Conservation (phyloP, 495 filamentous ascomycete genomes). For the Astrothelium macrocarpum region DNA sequence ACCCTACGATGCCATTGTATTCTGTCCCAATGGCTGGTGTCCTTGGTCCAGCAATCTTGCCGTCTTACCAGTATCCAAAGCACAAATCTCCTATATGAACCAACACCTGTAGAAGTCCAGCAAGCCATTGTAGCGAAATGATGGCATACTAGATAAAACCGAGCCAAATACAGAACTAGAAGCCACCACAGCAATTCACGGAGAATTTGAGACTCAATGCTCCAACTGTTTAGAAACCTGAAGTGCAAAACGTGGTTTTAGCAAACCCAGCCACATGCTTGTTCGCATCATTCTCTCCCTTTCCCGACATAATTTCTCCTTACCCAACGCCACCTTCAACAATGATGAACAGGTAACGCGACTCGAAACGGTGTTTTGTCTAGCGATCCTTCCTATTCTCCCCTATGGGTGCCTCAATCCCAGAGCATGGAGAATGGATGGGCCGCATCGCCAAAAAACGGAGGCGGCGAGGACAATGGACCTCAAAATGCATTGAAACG, state of each 20-base stretch:
- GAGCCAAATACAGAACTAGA: too few species aligned
- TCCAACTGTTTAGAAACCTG: too few species aligned
- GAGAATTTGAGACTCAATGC: too few species aligned
- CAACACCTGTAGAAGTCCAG: too few species aligned
- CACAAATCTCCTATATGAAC: conserved; percentile 15
- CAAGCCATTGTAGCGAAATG: too few species aligned
- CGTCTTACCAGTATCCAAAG: not conserved
- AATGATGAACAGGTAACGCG: not conserved
- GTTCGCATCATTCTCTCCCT: not conserved
- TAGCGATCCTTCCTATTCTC: not conserved
- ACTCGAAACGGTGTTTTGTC: not conserved
- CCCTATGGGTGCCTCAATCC: conserved; percentile 15
- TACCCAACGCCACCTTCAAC: not conserved
- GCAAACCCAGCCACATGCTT: not conserved
- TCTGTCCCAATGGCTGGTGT: too few species aligned
- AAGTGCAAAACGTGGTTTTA: too few species aligned
- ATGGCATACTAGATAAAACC: too few species aligned
- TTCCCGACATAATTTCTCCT: not conserved
- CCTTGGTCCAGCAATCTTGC: too few species aligned
- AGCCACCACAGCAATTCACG: too few species aligned
- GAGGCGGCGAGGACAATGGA: conserved; percentile 1
- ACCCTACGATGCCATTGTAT: too few species aligned
- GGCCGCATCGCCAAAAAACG: conserved; percentile 12
- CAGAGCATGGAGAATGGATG: conserved; percentile 27
- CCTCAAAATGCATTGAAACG: not conserved